A percentile compares a stretch with the other conserved stretches of the same genome.
These are phyloP conservation scores for Penicillium occitanis DNA, from an alignment of 2,329 filamentous ascomycete species.

Conservation along the genomic window DNA sequence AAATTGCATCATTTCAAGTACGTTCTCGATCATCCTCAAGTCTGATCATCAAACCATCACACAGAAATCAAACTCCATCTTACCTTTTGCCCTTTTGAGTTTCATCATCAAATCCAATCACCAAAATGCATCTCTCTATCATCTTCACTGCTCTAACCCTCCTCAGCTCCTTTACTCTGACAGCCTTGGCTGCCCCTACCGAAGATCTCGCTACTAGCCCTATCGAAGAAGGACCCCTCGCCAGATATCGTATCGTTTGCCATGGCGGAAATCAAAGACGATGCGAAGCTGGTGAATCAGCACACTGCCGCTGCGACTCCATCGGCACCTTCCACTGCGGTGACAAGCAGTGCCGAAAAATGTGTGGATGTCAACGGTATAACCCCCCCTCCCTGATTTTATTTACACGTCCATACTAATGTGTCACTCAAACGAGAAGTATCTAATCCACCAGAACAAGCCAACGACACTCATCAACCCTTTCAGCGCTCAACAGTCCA, in stretches of 20 bases:
- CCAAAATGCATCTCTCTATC: slow-evolving; percentile 10
- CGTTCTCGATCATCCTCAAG: background rate
- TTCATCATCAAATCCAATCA: background rate
- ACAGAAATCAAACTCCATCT: background rate
- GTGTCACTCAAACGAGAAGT: background rate
- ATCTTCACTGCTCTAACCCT: slow-evolving; percentile 9
- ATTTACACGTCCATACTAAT: background rate
- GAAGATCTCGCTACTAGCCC: background rate
- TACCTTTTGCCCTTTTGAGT: background rate
- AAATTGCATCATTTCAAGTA: slow-evolving; percentile 9
- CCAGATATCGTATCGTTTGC: slow-evolving; percentile 11
- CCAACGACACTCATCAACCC: background rate
- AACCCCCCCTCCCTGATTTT: background rate
- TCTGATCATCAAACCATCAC: background rate
- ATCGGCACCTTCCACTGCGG: slow-evolving; percentile 3
- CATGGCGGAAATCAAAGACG: slow-evolving; percentile 7
- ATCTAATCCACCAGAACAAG: background rate
- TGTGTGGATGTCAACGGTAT: slow-evolving; percentile 10
- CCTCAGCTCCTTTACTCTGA: slow-evolving; percentile 8
- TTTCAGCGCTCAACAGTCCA: background rate
- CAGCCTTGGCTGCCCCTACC: background rate
- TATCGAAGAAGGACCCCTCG: background rate
- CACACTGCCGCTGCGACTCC: slow-evolving; percentile 9
- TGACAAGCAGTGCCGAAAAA: background rate
- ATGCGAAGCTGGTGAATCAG: slow-evolving; percentile 5